These are phyloP conservation scores for Sherardia arvensis DNA, from an alignment of 257 asterid genomes.

Conservation along the genomic window DNA sequence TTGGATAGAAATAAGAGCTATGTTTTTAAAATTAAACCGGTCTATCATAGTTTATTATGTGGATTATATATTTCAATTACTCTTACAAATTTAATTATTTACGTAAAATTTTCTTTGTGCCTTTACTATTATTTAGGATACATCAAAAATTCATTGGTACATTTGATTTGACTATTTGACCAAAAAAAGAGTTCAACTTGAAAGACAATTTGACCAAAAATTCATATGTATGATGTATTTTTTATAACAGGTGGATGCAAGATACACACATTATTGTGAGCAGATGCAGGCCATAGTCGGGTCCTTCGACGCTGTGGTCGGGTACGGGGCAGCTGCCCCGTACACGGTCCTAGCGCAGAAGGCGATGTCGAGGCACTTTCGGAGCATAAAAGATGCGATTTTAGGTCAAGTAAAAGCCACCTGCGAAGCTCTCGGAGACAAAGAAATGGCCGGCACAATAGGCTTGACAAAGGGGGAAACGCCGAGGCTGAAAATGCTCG, in stretches of 20 bases:
- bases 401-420: slow-evolving; percentile 38
- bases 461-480: slow-evolving; percentile 73
- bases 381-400: slow-evolving; percentile 68
- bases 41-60: no score
- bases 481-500: slow-evolving; percentile 53
- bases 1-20: background rate
- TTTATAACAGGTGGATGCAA: slow-evolving; percentile 44
- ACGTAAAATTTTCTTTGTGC: no score
- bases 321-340: slow-evolving; percentile 49
- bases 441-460: slow-evolving; percentile 23
- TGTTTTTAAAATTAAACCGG: no score
- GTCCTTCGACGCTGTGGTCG: slow-evolving; percentile 49
- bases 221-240: no score
- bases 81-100: no score
- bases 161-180: background rate
- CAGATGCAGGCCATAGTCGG: slow-evolving; percentile 66
- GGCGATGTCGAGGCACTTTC: slow-evolving; percentile 81
- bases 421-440: slow-evolving; percentile 60
- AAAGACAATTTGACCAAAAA: no score
- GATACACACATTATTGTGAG: slow-evolving; percentile 58
- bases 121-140: no score
- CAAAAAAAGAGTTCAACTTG: background rate
- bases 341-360: slow-evolving; percentile 62
- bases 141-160: no score
- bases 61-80: no score